These are phyloP conservation scores for Magnusiomyces ingens DNA, from an alignment of 1,139 yeast species.

Conservation along the genomic window DNA sequence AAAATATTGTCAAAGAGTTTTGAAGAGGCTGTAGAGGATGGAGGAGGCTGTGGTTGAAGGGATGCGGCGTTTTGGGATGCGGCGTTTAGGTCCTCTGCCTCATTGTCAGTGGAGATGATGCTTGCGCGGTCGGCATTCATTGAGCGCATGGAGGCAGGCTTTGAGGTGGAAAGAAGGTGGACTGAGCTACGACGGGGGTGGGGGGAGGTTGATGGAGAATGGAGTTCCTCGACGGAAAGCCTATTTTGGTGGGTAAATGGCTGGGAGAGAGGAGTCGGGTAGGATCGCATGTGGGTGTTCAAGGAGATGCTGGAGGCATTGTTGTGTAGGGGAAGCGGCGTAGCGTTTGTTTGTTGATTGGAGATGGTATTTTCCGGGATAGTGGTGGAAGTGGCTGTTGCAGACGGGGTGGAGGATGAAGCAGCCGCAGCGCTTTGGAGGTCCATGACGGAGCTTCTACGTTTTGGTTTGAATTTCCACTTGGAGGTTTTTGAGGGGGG, in stretches of 20 bases:
- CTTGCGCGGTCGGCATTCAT: neutral
- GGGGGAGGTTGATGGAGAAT: neutral
- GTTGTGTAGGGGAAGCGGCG: neutral
- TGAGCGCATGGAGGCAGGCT: too few species aligned
- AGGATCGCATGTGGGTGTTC: neutral
- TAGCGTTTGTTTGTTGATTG: too few species aligned
- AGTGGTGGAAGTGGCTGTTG: neutral
- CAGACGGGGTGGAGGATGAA: neutral
- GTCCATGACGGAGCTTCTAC: neutral
- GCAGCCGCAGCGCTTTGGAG: neutral
- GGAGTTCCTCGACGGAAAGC: neutral
- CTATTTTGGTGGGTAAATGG: neutral
- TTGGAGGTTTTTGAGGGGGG: neutral
- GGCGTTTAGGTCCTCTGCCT: neutral
- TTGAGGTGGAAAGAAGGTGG: neutral
- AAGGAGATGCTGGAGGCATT: neutral
- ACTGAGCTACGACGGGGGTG: neutral
- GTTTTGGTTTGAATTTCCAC: neutral
- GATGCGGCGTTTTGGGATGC: neutral
- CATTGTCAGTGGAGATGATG: neutral
- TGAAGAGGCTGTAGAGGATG: neutral
- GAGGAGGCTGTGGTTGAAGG: neutral
- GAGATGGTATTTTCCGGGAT: too few species aligned
- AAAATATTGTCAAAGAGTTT: neutral
- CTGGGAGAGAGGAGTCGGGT: too few species aligned